Base-by-base conservation (phyloP, 23 red algal genomes). In the Gracilariopsis chorda region DNA sequence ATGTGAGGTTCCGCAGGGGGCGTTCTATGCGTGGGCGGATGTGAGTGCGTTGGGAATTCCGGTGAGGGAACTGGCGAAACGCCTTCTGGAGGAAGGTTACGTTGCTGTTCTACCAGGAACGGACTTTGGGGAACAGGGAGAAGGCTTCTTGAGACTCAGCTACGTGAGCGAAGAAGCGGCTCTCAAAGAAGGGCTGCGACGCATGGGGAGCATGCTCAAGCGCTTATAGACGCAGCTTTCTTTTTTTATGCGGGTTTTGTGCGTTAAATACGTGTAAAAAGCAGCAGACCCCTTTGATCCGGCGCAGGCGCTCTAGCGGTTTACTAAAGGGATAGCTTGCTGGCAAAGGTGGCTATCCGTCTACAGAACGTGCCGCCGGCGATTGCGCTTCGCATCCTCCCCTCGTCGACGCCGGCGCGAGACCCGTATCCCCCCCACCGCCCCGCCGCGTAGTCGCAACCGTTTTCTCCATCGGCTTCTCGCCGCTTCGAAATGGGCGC, bases 101-200 rank as follows among this genome's bases (percentile, higher is more conserved):
- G 96, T 98, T 16, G 96, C 96, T 35, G 96, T 98, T 13, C 62
- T 98, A 43, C 96, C 96, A 16, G 96, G 96, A 25, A 95, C 96
- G 7, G 96, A 98, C 88, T 98, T 98, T 80, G 96, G 96, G 16
- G 61, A 94, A 43, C 49, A 65, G 16, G 96, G 96, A 23, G 96
- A 98, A 84, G 96, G 96, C 34, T 95, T 73, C 47, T 63, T 98
- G 62, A 93, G 96, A 28, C 63, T 98, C 16, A 95, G 92, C 57
- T 98, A 95, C 60, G 96, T 93, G 51, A 49, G 68, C 51, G 90
- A 91, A 34, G 80, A 84, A 35, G 80, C 57, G 6, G 70, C 56
- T 8, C 27, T 95, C 51, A 49, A 62, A 24, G 93, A 98, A 74
- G 96, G 96, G 6, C 45, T 98, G 58, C 16, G 25, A 21, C 87